Evolutionary conservation across 257 asterid species (phyloP), one percentile per base, ranked within the genome.

Genomic region (Coffea eugenioides): DNA sequence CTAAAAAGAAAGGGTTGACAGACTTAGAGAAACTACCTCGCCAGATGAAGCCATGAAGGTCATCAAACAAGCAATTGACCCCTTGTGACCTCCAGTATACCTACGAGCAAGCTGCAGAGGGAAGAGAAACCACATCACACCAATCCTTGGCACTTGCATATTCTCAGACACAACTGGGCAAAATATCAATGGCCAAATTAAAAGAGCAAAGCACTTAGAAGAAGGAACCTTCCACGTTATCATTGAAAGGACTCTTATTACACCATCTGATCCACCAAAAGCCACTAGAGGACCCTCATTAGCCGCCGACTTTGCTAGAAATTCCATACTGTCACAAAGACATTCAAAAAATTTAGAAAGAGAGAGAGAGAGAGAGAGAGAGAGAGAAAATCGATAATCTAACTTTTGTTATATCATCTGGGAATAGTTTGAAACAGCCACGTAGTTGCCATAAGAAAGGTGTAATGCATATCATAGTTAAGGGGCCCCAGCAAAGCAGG

Each of bases 241-340:
- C 99, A 95, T 95, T 72, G 99, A 95, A 81, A 95, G 99, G 81
- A 95, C 98, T 91, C 99, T 92, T 77, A 95, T 95, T 78, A 91
- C 98, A 75, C 99, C 99, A 81, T 95, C 98, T 51, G 99, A 93
- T 56, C 96, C 94, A 86, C 99, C 99, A 89, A 95, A 95, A 73
- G 98, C 98, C 85, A 95, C 98, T 81, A 93, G 94, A 85, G 99
- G 99, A 39, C 97, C 99, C 85, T 95, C 99, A 80, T 83, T 89
- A 74, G 89, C 86, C 78, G 91, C 49, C 49, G 98, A 85, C 86
- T 86, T 89, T 83, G 92, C 92, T 4, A 95, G 92, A 86, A 93
- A 93, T 86, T 90, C 98, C 98, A 92, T 92, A 78, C 97, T 94
- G 97, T 81, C 85, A 73, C 72, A 64, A 82, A 56, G 88, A 83